Percentiles rank a stretch among this genome's conserved stretches.
These are phyloP conservation scores for Globisporangium spiculum DNA, from an alignment of 352 stramenopile species.

Conservation along the genomic window DNA sequence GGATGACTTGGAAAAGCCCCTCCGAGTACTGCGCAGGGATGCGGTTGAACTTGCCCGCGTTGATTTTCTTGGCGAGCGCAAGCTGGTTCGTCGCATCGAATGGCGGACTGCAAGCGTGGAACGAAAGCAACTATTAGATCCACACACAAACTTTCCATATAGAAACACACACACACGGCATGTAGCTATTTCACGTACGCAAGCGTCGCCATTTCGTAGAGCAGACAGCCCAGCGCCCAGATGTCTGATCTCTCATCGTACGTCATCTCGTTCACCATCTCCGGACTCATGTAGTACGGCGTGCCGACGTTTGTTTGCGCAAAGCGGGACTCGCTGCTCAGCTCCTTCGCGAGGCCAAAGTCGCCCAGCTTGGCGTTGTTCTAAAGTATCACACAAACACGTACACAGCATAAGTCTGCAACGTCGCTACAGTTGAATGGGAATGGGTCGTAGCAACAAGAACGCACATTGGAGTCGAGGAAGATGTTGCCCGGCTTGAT, in stretches of 20 bases:
- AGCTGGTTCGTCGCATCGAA: constrained; percentile 93
- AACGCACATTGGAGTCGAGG: constrained; percentile 82
- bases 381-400: too few species aligned
- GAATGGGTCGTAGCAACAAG: background rate
- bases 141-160: background rate
- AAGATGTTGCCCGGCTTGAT: constrained; percentile 94
- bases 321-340: constrained; percentile 88
- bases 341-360: constrained; percentile 90
- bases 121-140: background rate
- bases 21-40: constrained; percentile 91
- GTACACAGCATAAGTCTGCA: too few species aligned
- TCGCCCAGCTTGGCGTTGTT: constrained; percentile 92
- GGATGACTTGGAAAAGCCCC: constrained; percentile 87
- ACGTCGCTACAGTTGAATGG: too few species aligned
- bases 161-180: background rate
- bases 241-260: constrained; percentile 93
- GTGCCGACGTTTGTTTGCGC: constrained; percentile 91
- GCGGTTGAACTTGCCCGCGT: constrained; percentile 87
- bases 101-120: constrained; percentile 49
- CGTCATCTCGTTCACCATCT: constrained; percentile 92
- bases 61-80: constrained; percentile 93
- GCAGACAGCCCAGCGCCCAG: constrained; percentile 87
- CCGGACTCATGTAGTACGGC: constrained; percentile 92
- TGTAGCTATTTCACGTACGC: constrained; percentile 37
- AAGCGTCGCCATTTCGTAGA: constrained; percentile 90